Evolutionary conservation across 345 rosid genomes (phyloP), one percentile per base, ranked within the genome.

Genomic region (Corymbia maculata): DNA sequence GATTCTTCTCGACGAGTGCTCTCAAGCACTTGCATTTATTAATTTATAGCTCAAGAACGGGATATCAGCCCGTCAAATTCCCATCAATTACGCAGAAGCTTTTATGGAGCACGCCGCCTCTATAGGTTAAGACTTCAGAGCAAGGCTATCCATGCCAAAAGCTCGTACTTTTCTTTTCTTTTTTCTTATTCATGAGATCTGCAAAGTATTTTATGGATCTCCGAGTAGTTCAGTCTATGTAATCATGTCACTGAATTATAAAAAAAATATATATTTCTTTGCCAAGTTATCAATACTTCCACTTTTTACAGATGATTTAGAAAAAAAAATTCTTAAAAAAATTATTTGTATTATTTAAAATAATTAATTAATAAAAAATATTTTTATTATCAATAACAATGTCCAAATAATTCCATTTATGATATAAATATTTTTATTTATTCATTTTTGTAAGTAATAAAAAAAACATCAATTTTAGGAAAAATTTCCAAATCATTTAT

Each of bases 331-430:
- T 22, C 55, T 12, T 55, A 22, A 55, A 55, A 9, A 21, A 28
- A 55, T 55, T 55, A 2, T 21, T 22, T 55, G 5, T 2, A 55
- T 55, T 55, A 55, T 55, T 55, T 55, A 28, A 55, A 55, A 55
- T 55, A 55, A 55, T 22, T 55, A 55, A 12, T 55, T 0, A 22
- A 22, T 55, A 28, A 55, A 1, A 21, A 55, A 22, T 22, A 55
- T 21, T 9, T 55, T 55, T 1, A 22, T 55, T 55, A 22, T 1
- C 22, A 55, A 22, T 2, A 55, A 55, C 6, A 55, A 22, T 55
- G 0, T 55, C 13, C 24, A 55, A 55, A 55, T 0, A 55, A 21
- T 21, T 55, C 3, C 0, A 0, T 55, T 9, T 28, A 4, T 36
- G 42, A 36, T 36, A 36, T 2, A 36, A 55, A 55, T 22, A 55